Conservation (phyloP, 139 green algal genomes). For the Zygnema cylindricum region DNA sequence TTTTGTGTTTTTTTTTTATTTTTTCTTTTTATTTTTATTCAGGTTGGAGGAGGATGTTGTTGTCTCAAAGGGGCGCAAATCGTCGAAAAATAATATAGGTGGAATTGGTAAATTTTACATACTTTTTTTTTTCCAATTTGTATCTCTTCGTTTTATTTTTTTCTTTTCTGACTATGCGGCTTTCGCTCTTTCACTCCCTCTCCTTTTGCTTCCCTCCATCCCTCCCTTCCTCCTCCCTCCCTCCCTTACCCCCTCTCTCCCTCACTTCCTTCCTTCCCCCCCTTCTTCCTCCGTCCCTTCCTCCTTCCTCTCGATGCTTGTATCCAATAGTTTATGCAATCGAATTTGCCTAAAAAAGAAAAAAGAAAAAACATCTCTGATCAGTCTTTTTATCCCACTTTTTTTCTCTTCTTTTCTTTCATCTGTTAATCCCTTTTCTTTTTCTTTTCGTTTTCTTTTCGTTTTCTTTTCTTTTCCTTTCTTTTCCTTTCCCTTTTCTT, state of each 20-base stretch:
- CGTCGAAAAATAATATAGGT: too few species aligned
- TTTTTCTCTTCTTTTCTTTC: background rate
- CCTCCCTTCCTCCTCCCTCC: background rate
- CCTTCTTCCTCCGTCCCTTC: background rate
- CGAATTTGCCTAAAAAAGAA: too few species aligned
- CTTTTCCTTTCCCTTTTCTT: background rate
- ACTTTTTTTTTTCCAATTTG: background rate
- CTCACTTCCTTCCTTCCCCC: background rate
- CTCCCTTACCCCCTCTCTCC: background rate
- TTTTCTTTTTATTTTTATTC: background rate
- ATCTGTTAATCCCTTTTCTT: background rate
- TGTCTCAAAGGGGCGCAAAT: too few species aligned
- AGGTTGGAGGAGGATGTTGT: background rate
- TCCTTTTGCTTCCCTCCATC: background rate
- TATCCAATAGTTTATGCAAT: too few species aligned
- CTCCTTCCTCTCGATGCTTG: slow-evolving; percentile 1
- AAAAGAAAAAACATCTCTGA: too few species aligned
- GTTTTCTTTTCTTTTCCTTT: background rate
- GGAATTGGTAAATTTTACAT: background rate
- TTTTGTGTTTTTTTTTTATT: background rate
- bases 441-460: background rate
- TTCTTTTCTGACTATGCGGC: background rate
- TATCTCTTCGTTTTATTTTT: background rate
- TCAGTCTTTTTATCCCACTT: too few species aligned
- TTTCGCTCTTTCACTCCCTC: background rate